Base-by-base conservation (phyloP, 2,329 filamentous ascomycete species). In the Arthroderma uncinatum region DNA sequence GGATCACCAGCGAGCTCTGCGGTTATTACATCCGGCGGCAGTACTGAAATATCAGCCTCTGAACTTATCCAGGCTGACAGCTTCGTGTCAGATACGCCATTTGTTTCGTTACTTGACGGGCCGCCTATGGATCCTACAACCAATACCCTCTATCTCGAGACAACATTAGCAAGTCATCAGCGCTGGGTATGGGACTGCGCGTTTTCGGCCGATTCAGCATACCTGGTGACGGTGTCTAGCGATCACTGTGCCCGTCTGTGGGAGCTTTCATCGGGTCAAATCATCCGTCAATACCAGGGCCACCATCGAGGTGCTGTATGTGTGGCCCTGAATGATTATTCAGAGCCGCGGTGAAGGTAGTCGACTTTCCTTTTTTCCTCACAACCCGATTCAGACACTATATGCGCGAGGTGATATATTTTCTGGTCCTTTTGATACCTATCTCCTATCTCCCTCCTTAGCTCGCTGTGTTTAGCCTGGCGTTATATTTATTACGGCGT, bases 131-230 rank as follows among this genome's bases (percentile, higher is more conserved):
- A 74, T 62, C 66, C 71, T 53, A 63, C 70, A 68, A 66, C 73
- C 68, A 7, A 81, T 78, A 70, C 85, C 78, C 42, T 93, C 64
- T 86, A 85, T 8, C 81, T 95, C 19, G 88, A 95, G 72, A 90
- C 89, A 2, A 94, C 89, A 1, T 81, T 96, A 1, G 87, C 87
- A 21, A 89, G 87, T 56, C 91, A 96, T 73, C 91, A 96, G 74
- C 84, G 91, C 56, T 96, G 91, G 91, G 91, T 96, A 0, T 96
- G 91, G 91, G 91, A 96, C 71, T 96, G 91, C 67, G 91, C 91
- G 0, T 96, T 96, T 73, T 92, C 87, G 60, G 91, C 91, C 25
- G 91, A 96, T 70, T 91, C 86, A 34, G 91, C 91, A 0, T 96
- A 96, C 67, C 78, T 96, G 5, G 91, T 96, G 10, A 96, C 91